Percentiles rank a stretch among this genome's conserved stretches.
phyloP scores from a whole-genome alignment of 2,329 filamentous ascomycete species.

The Botryotinia globosa region DNA sequence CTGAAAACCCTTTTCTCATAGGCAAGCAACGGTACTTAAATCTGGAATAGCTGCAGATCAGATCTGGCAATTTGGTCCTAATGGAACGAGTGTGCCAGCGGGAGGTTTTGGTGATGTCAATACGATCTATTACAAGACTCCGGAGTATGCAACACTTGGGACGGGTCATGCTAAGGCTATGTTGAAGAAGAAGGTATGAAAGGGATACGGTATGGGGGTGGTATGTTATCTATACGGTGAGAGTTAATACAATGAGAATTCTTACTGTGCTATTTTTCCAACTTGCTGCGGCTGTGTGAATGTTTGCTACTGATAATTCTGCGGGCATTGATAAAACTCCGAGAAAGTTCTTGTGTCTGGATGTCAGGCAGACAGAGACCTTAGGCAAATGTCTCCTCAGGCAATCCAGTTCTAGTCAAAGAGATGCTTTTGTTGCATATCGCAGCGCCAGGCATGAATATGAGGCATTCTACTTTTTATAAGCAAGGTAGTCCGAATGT shows the following conservation, averaged over 20 bases:
- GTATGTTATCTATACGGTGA: not conserved
- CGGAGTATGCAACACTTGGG: slow-evolving; percentile 29
- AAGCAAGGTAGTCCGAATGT: not conserved
- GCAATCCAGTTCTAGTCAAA: not conserved
- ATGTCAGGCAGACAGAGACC: not conserved
- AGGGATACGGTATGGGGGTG: not conserved
- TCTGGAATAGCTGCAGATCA: slow-evolving; percentile 32
- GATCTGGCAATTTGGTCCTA: slow-evolving; percentile 34
- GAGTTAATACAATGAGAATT: not conserved
- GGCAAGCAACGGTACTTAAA: slow-evolving; percentile 30
- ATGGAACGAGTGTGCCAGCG: slow-evolving; percentile 26
- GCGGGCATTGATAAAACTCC: not conserved
- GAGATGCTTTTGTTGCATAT: slow-evolving; percentile 1
- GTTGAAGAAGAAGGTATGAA: slow-evolving; percentile 28
- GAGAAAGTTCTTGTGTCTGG: not conserved
- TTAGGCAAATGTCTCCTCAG: not conserved
- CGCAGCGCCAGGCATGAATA: slow-evolving; percentile 8
- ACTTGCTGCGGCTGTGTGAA: not conserved
- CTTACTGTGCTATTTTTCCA: not conserved
- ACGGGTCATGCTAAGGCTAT: slow-evolving; percentile 29
- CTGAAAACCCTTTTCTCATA: not conserved
- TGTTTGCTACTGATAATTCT: not conserved
- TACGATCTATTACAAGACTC: slow-evolving; percentile 30
- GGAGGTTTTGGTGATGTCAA: slow-evolving; percentile 29
- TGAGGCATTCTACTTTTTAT: not conserved